These are phyloP conservation scores for Cryptosporidium xiaoi DNA, from an alignment of 169 alveolate species.

Conservation along the genomic window DNA sequence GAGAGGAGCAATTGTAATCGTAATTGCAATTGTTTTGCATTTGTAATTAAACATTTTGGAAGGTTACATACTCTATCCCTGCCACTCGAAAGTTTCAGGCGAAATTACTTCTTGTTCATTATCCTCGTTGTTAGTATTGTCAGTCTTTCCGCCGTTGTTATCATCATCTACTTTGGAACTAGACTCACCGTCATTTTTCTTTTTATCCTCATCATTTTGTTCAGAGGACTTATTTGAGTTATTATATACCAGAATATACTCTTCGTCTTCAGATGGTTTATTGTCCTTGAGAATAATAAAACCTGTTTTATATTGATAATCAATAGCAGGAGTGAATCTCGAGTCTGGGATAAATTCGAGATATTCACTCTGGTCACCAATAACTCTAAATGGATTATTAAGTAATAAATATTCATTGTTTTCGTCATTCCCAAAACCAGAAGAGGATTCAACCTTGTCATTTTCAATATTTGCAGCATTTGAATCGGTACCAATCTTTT, in stretches of 20 bases:
- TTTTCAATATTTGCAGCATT: slow-evolving; percentile 77
- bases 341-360: slow-evolving; percentile 81
- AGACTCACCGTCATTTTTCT: background rate
- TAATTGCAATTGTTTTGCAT: background rate
- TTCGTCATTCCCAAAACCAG: background rate
- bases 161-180: background rate
- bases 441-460: slow-evolving; percentile 75
- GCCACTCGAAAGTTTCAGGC: slow-evolving; percentile 72
- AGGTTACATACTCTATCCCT: background rate
- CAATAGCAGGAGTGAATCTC: slow-evolving; percentile 88
- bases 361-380: slow-evolving; percentile 88
- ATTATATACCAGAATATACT: slow-evolving; percentile 1
- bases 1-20: too few relatives aligned
- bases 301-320: slow-evolving; percentile 86
- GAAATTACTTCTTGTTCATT: slow-evolving; percentile 13
- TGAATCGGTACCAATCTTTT: slow-evolving; percentile 14
- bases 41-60: background rate
- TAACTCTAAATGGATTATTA: slow-evolving; percentile 92
- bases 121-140: background rate
- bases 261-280: slow-evolving; percentile 76
- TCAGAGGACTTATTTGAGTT: slow-evolving; percentile 4
- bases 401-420: slow-evolving; percentile 69
- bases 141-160: background rate
- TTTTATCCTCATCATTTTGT: background rate
- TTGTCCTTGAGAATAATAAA: slow-evolving; percentile 86